Percentiles rank a stretch among this genome's conserved stretches.
phyloP scores from a whole-genome alignment of 441 rosid genomes.

The Populus tomentosa region DNA sequence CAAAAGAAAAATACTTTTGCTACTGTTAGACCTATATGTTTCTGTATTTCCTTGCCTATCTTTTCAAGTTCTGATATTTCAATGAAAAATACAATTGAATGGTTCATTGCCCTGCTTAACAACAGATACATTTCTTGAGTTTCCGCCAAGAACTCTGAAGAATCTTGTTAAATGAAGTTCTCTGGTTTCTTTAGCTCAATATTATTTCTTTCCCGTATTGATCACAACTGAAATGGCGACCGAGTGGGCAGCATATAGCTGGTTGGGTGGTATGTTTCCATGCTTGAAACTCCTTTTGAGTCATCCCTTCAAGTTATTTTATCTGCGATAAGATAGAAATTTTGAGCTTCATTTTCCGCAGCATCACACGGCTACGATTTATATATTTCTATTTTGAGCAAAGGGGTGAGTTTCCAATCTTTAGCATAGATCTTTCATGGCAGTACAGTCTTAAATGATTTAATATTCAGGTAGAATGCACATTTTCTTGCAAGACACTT shows the following conservation, averaged over 20 bases:
- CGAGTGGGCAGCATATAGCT: too few relatives aligned
- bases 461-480: not conserved
- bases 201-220: not conserved
- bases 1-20: not conserved
- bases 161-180: not conserved
- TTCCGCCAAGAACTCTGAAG: not conserved
- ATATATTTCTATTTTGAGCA: not conserved
- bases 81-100: not conserved
- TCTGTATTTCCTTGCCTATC: not conserved
- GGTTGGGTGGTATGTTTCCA: not conserved
- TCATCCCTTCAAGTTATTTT: not conserved
- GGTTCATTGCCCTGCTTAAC: not conserved
- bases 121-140: not conserved
- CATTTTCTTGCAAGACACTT: not conserved
- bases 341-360: not conserved
- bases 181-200: not conserved
- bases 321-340: not conserved
- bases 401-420: not conserved
- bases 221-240: not conserved
- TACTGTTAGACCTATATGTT: not conserved
- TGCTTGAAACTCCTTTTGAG: not conserved
- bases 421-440: not conserved
- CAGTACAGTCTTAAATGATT: not conserved
- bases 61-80: not conserved
- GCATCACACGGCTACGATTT: not conserved